Evolutionary conservation across 2,329 filamentous ascomycete genomes (phyloP).

Genomic region (Nigrospora oryzae): DNA sequence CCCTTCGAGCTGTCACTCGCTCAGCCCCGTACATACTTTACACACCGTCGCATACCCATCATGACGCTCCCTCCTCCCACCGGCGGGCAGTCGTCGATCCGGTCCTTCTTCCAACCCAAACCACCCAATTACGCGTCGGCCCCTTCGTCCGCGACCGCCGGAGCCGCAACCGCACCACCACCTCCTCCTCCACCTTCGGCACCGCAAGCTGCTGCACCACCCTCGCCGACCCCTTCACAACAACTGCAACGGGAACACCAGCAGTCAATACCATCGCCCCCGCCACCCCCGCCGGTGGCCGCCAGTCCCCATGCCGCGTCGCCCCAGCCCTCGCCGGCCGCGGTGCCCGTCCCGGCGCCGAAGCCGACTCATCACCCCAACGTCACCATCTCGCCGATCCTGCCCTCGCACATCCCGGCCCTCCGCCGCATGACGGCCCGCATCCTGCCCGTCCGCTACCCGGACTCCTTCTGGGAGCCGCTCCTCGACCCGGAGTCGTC

Average conservation of each 20-base stretch:
- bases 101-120: slow-evolving; percentile 51
- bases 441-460: slow-evolving; percentile 55
- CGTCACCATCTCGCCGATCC: slow-evolving; percentile 43
- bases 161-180: slow-evolving; percentile 4
- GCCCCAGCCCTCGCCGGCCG: slow-evolving; percentile 8
- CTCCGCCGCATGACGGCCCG: slow-evolving; percentile 58
- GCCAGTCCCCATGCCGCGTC: slow-evolving; percentile 1
- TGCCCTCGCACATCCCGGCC: slow-evolving; percentile 42
- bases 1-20: neutral
- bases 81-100: slow-evolving; percentile 45
- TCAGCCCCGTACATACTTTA: neutral
- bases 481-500: slow-evolving; percentile 40
- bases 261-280: slow-evolving; percentile 7
- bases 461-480: slow-evolving; percentile 53
- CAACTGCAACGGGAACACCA: neutral
- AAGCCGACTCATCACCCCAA: slow-evolving; percentile 32
- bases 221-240: neutral
- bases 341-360: slow-evolving; percentile 19
- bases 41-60: slow-evolving; percentile 6
- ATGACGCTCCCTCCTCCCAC: slow-evolving; percentile 27
- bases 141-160: slow-evolving; percentile 11
- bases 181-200: neutral
- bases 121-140: slow-evolving; percentile 31
- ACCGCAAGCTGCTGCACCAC: too few relatives aligned
- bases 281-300: slow-evolving; percentile 1